phyloP scores from a whole-genome alignment of 176 grass and related monocot species.

The Phyllostachys edulis region DNA sequence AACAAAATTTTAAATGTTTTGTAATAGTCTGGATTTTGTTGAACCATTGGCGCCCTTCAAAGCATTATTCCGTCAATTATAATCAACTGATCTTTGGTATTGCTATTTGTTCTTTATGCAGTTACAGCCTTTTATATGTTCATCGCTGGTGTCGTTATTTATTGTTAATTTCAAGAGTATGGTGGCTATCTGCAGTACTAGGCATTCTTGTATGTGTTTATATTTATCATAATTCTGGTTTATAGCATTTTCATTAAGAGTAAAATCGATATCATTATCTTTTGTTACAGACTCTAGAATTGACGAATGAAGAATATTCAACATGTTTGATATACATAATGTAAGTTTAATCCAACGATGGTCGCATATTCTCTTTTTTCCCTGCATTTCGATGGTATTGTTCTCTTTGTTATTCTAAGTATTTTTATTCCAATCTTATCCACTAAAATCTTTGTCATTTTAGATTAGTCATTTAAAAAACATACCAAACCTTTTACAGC shows the following conservation, averaged over 20 bases:
- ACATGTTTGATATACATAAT: no score
- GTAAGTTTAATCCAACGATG: no score
- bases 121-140: neutral
- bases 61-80: neutral
- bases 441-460: neutral
- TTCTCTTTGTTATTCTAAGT: no score
- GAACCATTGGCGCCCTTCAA: neutral
- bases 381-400: no score
- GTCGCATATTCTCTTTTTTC: no score
- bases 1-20: no score
- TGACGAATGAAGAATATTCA: slow-evolving; percentile 79
- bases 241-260: neutral
- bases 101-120: neutral
- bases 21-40: neutral
- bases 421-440: no score
- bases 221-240: neutral
- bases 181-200: neutral
- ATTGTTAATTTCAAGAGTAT: neutral
- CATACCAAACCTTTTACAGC: no score
- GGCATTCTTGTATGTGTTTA: neutral
- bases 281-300: slow-evolving; percentile 63
- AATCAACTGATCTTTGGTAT: neutral
- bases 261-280: neutral
- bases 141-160: neutral
- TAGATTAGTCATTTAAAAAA: no score